Percentiles rank a stretch among this genome's conserved stretches.
These are phyloP conservation scores for Penicillium crustosum DNA, from an alignment of 2,329 filamentous ascomycete species.

Conservation along the genomic window DNA sequence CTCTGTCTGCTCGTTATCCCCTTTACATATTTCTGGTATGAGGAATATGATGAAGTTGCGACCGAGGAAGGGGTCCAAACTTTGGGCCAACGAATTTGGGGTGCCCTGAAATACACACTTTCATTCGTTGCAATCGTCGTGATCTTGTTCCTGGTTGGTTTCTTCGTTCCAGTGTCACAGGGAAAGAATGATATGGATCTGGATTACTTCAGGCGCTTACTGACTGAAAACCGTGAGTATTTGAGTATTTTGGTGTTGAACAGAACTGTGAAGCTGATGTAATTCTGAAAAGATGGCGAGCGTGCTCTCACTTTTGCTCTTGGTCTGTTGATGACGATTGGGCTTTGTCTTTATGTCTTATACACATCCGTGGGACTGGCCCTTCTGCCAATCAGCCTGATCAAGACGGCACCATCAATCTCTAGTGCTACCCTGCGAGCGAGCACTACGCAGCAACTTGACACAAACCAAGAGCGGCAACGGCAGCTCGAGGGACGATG, in stretches of 20 bases:
- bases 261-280: neutral
- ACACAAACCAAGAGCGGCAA: conserved; percentile 86
- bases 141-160: conserved; percentile 83
- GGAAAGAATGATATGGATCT: conserved; percentile 68
- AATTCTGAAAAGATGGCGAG: conserved; percentile 65
- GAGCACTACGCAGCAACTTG: conserved; percentile 75
- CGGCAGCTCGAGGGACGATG: conserved; percentile 86
- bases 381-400: conserved; percentile 82
- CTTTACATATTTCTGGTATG: conserved; percentile 97
- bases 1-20: conserved; percentile 88
- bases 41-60: conserved; percentile 93
- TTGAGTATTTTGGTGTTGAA: neutral
- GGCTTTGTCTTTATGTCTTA: conserved; percentile 79
- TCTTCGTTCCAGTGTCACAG: conserved; percentile 83
- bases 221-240: conserved; percentile 72
- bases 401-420: conserved; percentile 85
- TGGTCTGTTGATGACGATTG: conserved; percentile 83
- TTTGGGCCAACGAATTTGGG: conserved; percentile 68
- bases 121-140: conserved; percentile 74
- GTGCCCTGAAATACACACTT: conserved; percentile 87
- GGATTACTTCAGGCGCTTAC: conserved; percentile 84
- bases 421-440: conserved; percentile 77
- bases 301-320: conserved; percentile 87
- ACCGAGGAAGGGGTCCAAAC: conserved; percentile 76
- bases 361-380: conserved; percentile 90